Conservation (phyloP, 163 green algal genomes). For the Chlorella variabilis region DNA sequence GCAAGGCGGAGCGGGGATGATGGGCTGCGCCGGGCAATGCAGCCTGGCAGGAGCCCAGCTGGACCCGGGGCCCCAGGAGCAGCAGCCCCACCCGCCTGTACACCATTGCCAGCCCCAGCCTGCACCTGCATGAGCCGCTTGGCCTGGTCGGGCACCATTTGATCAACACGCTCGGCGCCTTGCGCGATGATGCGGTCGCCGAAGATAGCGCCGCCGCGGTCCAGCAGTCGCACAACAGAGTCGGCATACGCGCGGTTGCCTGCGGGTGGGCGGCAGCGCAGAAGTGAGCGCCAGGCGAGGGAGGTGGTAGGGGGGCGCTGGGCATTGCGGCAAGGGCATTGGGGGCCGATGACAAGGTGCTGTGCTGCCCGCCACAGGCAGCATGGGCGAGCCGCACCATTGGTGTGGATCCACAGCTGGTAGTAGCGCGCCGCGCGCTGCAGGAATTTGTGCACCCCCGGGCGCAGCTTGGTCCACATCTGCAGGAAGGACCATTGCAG, state of each 20-base stretch:
- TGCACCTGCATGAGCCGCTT: conserved; percentile 37
- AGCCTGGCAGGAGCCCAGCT: no score
- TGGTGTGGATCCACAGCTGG: conserved; percentile 93
- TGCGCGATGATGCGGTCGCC: conserved; percentile 64
- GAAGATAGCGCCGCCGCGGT: conserved; percentile 70
- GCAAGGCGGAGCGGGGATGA: no score
- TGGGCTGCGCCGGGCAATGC: no score
- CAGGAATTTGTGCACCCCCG: conserved; percentile 58
- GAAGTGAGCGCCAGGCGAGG: no score
- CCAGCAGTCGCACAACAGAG: conserved; percentile 71
- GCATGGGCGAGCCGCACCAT: conserved; percentile 54
- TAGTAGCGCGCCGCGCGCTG: conserved; percentile 50
- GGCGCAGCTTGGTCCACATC: conserved; percentile 93
- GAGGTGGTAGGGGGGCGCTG: background rate
- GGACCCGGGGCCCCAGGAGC: no score
- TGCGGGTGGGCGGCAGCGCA: background rate
- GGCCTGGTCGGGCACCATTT: conserved; percentile 35
- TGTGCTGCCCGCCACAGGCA: no score
- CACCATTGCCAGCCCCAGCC: no score
- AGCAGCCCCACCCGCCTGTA: no score
- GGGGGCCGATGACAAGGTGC: no score
- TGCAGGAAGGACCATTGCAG: conserved; percentile 17
- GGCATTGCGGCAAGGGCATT: background rate
- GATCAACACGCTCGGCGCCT: conserved; percentile 51
- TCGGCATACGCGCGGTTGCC: conserved; percentile 75